Conservation (phyloP, 495 filamentous ascomycete genomes). For the Aspergillus sparsus region DNA sequence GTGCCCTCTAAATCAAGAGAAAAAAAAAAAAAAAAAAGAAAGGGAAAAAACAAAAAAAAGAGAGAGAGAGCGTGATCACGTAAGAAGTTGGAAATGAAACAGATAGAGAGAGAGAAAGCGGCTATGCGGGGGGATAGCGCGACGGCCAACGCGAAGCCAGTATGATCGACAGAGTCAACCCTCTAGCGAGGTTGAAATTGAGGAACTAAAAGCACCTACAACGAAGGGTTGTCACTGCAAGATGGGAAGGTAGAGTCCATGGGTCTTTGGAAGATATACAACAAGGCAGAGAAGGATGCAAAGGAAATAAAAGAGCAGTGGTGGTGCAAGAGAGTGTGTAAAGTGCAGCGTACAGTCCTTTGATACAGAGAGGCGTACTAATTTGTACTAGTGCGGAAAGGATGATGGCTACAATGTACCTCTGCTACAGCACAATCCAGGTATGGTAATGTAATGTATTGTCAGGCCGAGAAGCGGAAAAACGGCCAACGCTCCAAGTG, state of each 20-base stretch:
- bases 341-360: background rate
- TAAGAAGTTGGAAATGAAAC: conserved; percentile 23
- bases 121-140: conserved; percentile 44
- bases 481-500: conserved; percentile 17
- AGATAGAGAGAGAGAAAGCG: conserved; percentile 26
- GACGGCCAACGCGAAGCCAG: conserved; percentile 42
- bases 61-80: conserved; percentile 23
- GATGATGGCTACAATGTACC: background rate
- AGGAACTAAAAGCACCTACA: conserved; percentile 8
- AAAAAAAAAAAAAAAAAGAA: conserved; percentile 15
- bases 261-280: background rate
- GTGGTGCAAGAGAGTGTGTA: background rate
- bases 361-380: background rate
- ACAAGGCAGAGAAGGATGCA: background rate
- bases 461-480: conserved; percentile 10
- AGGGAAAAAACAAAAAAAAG: conserved; percentile 12
- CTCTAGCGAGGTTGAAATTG: conserved; percentile 30
- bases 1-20: background rate
- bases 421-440: background rate
- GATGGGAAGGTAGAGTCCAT: conserved; percentile 15
- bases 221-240: conserved; percentile 4
- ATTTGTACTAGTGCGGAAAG: background rate
- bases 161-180: conserved; percentile 38
- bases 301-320: conserved; percentile 2
- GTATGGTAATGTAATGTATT: conserved; percentile 5